Conservation (phyloP, 371 early-diverging fungal genomes). For the Actinomucor elegans region DNA sequence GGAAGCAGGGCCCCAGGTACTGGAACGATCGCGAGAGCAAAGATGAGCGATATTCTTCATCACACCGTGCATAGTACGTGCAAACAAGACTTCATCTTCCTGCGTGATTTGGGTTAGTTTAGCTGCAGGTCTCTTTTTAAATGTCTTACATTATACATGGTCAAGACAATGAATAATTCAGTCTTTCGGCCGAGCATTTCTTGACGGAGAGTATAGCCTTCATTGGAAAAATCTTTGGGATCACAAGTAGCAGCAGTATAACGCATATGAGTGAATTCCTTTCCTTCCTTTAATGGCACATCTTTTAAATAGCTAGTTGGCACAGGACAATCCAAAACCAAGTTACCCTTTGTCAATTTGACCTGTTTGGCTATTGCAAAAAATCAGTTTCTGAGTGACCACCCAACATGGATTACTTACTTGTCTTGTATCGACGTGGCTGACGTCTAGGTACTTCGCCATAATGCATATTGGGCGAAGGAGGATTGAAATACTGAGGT, state of each 20-base stretch:
- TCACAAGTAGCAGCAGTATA: slow-evolving; percentile 87
- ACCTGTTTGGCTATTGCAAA: slow-evolving; percentile 42
- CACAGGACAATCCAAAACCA: slow-evolving; percentile 77
- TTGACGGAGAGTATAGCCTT: slow-evolving; percentile 83
- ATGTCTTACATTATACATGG: slow-evolving; percentile 86
- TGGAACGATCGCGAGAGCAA: slow-evolving; percentile 76
- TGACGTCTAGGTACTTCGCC: slow-evolving; percentile 58
- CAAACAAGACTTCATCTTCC: slow-evolving; percentile 91
- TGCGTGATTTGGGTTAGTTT: slow-evolving; percentile 16
- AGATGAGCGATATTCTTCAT: slow-evolving; percentile 91
- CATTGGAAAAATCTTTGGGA: slow-evolving; percentile 74
- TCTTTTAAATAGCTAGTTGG: slow-evolving; percentile 62
- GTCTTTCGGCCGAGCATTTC: slow-evolving; percentile 71
- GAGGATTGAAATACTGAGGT: slow-evolving; percentile 13
- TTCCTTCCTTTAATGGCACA: slow-evolving; percentile 56
- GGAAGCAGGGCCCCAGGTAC: slow-evolving; percentile 70
- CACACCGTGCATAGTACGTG: slow-evolving; percentile 86
- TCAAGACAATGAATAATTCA: slow-evolving; percentile 87
- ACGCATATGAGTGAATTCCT: slow-evolving; percentile 78
- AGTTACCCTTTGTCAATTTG: slow-evolving; percentile 70
- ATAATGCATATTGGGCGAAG: slow-evolving; percentile 42
- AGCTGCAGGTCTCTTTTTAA: not conserved
- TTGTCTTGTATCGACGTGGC: slow-evolving; percentile 63
- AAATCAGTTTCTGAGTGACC: too few relatives aligned
- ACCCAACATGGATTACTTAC: slow-evolving; percentile 21